Evolutionary conservation across 2,329 filamentous ascomycete genomes (phyloP).

Genomic region (Cladosporium sp.): DNA sequence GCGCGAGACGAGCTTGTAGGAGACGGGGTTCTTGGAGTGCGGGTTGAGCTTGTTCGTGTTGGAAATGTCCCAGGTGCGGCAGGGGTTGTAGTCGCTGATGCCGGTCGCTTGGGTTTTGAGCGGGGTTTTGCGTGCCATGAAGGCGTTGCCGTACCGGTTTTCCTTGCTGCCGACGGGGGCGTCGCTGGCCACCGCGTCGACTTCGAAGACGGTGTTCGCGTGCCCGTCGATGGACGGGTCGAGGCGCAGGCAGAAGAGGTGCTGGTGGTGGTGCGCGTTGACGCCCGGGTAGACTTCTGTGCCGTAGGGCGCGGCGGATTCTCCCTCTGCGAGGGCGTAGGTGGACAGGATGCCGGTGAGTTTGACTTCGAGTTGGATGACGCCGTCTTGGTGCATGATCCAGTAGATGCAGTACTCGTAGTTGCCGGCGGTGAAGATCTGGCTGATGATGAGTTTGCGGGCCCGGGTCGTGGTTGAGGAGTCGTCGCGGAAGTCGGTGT

Average conservation of each 20-base stretch:
- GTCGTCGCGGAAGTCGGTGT: constrained; percentile 81
- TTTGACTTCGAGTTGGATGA: constrained; percentile 78
- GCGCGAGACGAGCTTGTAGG: constrained; percentile 68
- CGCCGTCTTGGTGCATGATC: constrained; percentile 84
- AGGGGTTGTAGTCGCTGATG: constrained; percentile 31
- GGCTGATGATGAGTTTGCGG: constrained; percentile 78
- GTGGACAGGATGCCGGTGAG: constrained; percentile 89
- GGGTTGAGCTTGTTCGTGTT: constrained; percentile 80
- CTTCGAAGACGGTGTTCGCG: constrained; percentile 66
- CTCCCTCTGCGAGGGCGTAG: constrained; percentile 72
- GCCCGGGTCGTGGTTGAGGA: constrained; percentile 79
- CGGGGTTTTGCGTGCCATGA: constrained; percentile 51
- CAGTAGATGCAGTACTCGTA: constrained; percentile 86
- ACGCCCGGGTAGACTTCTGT: constrained; percentile 85
- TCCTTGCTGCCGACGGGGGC: constrained; percentile 49
- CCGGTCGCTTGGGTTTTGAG: constrained; percentile 44
- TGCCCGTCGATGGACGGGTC: constrained; percentile 82
- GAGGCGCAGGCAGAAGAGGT: constrained; percentile 83
- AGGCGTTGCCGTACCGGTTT: constrained; percentile 62
- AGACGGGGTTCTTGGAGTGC: constrained; percentile 75
- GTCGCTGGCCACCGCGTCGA: constrained; percentile 50
- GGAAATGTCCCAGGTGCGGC: constrained; percentile 62
- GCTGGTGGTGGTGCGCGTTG: constrained; percentile 90
- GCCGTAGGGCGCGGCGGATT: constrained; percentile 81
- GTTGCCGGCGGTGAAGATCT: constrained; percentile 89